Evolutionary conservation across 768 basidiomycete genomes (phyloP), one percentile per base, ranked within the genome.

Genomic region (Hemileccinum impolitum): DNA sequence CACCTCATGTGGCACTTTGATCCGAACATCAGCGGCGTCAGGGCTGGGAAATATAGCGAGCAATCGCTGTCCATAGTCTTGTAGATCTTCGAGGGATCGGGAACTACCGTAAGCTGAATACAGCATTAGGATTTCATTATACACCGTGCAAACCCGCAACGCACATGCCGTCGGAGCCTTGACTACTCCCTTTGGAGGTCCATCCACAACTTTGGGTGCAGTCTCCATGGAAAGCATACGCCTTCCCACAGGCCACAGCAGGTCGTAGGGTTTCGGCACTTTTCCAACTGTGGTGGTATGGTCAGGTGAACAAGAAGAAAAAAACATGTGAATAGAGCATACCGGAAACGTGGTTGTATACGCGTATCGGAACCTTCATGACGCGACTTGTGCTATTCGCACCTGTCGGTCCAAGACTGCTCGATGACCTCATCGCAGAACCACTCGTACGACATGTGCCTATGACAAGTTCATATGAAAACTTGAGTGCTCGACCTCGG

Each of bases 331-430:
- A 10, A 28, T 13, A 49, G 31, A 8, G 25, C 83, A 43, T 56
- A 93, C 94, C 81, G 39, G 80, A 72, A 49, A 96, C 89, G 55
- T 94, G 75, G 50, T 91, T 94, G 70, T 96, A 97, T 6, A 98
- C 75, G 19, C 93, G 73, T 39, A 99, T 85, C 0, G 95, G 95
- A 1, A 98, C 87, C 43, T 87, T 89, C 86, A 95, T 90, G 3
- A 94, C 79, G 30, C 83, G 72, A 66, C 89, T 87, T 48, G 75
- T 73, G 58, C 80, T 81, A 54, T 74, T 78, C 31, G 67, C 72
- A 38, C 72, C 73, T 12, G 65, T 61, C 21, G 67, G 53, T 15
- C 74, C 64, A 9, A 59, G 43, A 41, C 68, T 60, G 50, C 69
- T 58, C 43, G 67, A 59, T 32, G 63, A 64, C 43, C 56, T 47